Evolutionary conservation across 768 basidiomycete genomes (phyloP).

Genomic region (Suillus fuscotomentosus): DNA sequence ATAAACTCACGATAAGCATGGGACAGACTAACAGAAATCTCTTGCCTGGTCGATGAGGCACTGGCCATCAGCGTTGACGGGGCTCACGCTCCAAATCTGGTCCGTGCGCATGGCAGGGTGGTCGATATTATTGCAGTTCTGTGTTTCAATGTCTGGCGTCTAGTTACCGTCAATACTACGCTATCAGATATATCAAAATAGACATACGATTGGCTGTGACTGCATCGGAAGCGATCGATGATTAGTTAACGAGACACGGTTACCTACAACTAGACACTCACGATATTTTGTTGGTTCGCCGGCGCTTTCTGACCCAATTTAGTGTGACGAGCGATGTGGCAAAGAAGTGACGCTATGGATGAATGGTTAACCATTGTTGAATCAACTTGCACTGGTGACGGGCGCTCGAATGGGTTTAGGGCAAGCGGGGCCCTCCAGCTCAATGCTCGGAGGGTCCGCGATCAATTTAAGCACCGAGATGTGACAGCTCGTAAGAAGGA

Average conservation of each 20-base stretch:
- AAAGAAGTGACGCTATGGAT: background rate
- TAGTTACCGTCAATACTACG: background rate
- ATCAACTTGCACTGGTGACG: background rate
- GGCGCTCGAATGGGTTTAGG: too few relatives aligned
- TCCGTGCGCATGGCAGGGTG: background rate
- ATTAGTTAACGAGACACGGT: background rate
- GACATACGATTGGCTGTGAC: background rate
- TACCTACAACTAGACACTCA: background rate
- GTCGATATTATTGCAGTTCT: background rate
- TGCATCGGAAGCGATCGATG: background rate
- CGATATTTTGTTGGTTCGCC: background rate
- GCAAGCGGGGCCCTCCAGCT: too few relatives aligned
- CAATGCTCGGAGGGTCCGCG: too few relatives aligned
- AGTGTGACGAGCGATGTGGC: background rate
- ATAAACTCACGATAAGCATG: background rate
- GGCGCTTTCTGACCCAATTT: background rate
- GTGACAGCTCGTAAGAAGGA: too few relatives aligned
- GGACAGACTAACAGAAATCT: constrained; percentile 67
- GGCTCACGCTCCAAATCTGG: background rate
- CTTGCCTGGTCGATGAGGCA: constrained; percentile 44
- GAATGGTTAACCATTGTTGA: background rate
- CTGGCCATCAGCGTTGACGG: background rate
- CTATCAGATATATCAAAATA: background rate
- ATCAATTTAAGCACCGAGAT: too few relatives aligned
- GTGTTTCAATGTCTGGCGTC: background rate